These are phyloP conservation scores for Ceratocystis cacaofunesta DNA, from an alignment of 2,329 filamentous ascomycete genomes.

Conservation along the genomic window DNA sequence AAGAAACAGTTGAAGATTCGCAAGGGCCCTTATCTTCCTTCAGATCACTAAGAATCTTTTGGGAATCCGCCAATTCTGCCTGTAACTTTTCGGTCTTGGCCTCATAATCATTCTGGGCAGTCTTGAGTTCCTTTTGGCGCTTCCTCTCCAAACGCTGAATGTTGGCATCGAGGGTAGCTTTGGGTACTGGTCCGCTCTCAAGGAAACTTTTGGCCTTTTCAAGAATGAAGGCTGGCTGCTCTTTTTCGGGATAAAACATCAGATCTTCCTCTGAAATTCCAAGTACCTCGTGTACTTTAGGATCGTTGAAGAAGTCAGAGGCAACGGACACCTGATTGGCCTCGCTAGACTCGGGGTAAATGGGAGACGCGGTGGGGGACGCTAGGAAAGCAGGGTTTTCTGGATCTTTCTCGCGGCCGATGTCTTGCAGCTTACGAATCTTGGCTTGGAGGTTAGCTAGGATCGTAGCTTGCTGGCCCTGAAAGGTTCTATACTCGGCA, in stretches of 20 bases:
- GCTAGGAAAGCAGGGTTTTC: not conserved
- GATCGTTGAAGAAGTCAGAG: not conserved
- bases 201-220: not conserved
- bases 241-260: not conserved
- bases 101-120: not conserved
- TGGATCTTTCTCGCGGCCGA: not conserved
- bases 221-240: not conserved
- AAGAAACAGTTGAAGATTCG: no score
- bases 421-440: not conserved
- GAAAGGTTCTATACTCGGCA: not conserved
- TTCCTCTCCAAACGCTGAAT: not conserved
- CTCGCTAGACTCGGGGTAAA: not conserved
- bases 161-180: not conserved
- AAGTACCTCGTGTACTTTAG: not conserved
- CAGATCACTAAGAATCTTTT: not conserved
- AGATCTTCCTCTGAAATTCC: not conserved
- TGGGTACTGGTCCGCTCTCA: not conserved
- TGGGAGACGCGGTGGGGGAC: not conserved
- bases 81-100: not conserved
- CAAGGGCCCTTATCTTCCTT: not conserved
- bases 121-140: not conserved
- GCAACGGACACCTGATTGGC: not conserved
- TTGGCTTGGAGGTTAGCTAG: not conserved
- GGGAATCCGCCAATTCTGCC: not conserved
- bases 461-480: not conserved